phyloP scores from a whole-genome alignment of 306 rosid genomes.

The Citrullus mucosospermus region DNA sequence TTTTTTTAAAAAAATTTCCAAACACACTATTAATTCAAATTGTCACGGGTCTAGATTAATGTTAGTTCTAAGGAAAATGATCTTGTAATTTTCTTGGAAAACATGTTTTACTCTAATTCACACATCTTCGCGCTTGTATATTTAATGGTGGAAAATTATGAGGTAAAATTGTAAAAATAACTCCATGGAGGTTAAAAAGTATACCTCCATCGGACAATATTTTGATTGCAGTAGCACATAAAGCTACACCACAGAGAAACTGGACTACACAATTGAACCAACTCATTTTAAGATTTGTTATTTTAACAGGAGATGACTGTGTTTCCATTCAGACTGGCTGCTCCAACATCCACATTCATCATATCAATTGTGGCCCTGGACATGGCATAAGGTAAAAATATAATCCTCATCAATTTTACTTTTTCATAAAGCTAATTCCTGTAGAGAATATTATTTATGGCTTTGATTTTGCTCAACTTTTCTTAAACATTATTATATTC shows the following conservation, averaged over 20 bases:
- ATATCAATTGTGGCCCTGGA: slow-evolving; percentile 88
- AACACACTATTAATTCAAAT: no score
- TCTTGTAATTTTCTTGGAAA: not conserved
- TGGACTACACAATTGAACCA: not conserved
- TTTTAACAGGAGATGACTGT: slow-evolving; percentile 85
- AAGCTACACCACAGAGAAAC: not conserved
- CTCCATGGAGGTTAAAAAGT: not conserved
- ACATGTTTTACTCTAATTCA: not conserved
- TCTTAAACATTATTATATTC: not conserved
- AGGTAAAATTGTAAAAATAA: not conserved
- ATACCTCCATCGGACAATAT: not conserved
- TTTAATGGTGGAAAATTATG: not conserved
- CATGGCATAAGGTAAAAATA: slow-evolving; percentile 80
- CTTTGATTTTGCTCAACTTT: not conserved
- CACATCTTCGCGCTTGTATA: not conserved
- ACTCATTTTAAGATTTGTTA: not conserved
- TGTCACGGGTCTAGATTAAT: no score
- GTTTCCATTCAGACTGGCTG: slow-evolving; percentile 95
- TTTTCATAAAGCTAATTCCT: not conserved
- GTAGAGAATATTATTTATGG: not conserved
- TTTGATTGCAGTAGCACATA: not conserved
- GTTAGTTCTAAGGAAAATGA: no score
- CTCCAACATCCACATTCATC: slow-evolving; percentile 77
- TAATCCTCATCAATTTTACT: not conserved
- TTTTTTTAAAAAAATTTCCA: no score